phyloP scores from a whole-genome alignment of 192 early-diverging fungal genomes.

The Radiomyces spectabilis region DNA sequence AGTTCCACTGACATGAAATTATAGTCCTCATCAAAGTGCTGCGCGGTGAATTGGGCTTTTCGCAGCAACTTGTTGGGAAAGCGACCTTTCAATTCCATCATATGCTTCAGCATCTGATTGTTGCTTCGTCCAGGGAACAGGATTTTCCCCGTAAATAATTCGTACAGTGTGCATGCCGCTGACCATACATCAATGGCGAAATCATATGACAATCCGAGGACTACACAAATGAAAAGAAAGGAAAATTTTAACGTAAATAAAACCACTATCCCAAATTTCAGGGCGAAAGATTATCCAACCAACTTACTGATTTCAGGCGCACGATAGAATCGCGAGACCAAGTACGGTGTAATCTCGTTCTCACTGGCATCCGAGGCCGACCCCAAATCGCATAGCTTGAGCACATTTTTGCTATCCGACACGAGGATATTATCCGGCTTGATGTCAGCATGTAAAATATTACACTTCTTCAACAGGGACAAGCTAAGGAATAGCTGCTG shows the following conservation, averaged over 20 bases:
- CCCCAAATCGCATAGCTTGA: constrained; percentile 94
- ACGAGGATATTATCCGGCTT: constrained; percentile 98
- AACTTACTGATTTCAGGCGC: constrained; percentile 90
- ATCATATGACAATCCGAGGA: constrained; percentile 85
- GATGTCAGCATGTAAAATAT: constrained; percentile 91
- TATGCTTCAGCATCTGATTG: constrained; percentile 91
- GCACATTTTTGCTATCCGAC: constrained; percentile 63
- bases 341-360: constrained; percentile 92
- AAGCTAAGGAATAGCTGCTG: constrained; percentile 85
- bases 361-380: constrained; percentile 83
- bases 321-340: constrained; percentile 93
- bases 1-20: constrained; percentile 59
- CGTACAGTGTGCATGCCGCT: constrained; percentile 88
- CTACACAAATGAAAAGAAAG: constrained; percentile 25
- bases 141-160: constrained; percentile 93
- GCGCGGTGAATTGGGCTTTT: constrained; percentile 69
- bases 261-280: no score
- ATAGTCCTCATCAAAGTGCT: constrained; percentile 84
- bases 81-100: constrained; percentile 91
- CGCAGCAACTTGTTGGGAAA: constrained; percentile 80
- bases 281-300: no score
- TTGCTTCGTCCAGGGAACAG: constrained; percentile 90
- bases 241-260: no score
- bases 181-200: constrained; percentile 93
- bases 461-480: constrained; percentile 73